Percentiles rank a stretch among this genome's conserved stretches.
Conservation (phyloP, 176 grass and related monocot species). For the Raddia guianensis region DNA sequence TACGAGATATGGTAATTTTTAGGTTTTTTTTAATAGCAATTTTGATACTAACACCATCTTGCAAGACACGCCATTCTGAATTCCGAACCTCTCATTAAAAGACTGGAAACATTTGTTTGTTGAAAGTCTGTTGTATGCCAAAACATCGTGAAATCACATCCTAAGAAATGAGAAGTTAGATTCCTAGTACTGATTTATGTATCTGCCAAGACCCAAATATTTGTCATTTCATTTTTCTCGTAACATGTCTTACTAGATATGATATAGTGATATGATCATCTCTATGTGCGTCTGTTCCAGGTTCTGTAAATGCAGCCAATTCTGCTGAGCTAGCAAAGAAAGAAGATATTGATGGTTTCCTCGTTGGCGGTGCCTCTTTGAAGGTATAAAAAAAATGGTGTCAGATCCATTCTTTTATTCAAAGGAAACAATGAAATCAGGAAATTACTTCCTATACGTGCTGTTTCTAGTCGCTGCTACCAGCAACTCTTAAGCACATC, state of each 20-base stretch:
- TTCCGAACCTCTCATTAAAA: not conserved
- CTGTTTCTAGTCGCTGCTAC: not conserved
- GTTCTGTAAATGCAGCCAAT: slow-evolving; percentile 87
- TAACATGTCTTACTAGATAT: not conserved
- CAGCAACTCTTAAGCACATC: not conserved
- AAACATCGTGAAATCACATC: not conserved
- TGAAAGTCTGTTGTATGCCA: not conserved
- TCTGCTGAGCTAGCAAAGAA: slow-evolving; percentile 89
- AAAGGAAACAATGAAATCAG: not conserved
- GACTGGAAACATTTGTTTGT: not conserved
- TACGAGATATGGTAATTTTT: not conserved
- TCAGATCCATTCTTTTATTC: not conserved
- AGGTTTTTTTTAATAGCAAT: not conserved
- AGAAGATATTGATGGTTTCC: slow-evolving; percentile 98
- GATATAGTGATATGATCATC: not conserved
- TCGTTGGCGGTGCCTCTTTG: slow-evolving; percentile 92
- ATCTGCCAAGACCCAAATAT: not conserved
- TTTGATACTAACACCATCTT: not conserved
- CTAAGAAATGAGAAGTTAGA: not conserved
- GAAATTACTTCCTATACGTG: not conserved
- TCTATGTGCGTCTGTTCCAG: slow-evolving; percentile 47
- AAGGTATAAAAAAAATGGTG: slow-evolving; percentile 56
- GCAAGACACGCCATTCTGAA: not conserved
- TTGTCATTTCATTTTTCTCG: too few species aligned
- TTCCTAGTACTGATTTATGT: not conserved